Evolutionary conservation across 768 basidiomycete genomes (phyloP).

Genomic region (Hygrophoropsis aurantiaca): DNA sequence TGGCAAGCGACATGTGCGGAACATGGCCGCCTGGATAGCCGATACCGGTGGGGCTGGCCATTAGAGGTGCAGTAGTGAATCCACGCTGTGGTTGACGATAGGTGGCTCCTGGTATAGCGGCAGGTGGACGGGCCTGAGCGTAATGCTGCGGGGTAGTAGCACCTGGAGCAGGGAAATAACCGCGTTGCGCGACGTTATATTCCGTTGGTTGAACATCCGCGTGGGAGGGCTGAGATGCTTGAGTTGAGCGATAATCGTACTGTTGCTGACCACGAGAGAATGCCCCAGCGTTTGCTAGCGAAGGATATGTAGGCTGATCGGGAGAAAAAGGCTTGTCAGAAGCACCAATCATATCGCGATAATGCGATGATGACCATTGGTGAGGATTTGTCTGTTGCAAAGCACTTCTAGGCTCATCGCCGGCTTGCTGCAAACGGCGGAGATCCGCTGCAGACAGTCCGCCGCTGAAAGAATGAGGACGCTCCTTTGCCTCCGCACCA

Average conservation of each 20-base stretch:
- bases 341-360: conserved; percentile 41
- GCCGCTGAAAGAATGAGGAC: conserved; percentile 81
- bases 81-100: conserved; percentile 66
- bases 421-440: conserved; percentile 71
- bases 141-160: conserved; percentile 45
- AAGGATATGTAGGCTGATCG: conserved; percentile 61
- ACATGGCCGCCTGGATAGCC: conserved; percentile 55
- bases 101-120: conserved; percentile 42
- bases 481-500: conserved; percentile 63
- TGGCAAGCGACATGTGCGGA: conserved; percentile 70
- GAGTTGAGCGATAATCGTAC: conserved; percentile 50
- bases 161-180: conserved; percentile 46
- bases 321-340: conserved; percentile 43
- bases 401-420: conserved; percentile 37
- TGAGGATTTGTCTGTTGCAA: conserved; percentile 38
- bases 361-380: conserved; percentile 51
- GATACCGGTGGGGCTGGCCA: conserved; percentile 54
- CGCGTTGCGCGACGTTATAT: conserved; percentile 58
- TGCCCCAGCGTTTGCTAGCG: conserved; percentile 49
- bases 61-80: conserved; percentile 54
- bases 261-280: conserved; percentile 54
- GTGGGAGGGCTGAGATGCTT: conserved; percentile 17
- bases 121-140: conserved; percentile 52
- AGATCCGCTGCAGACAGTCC: conserved; percentile 73
- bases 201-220: conserved; percentile 43